Base-by-base conservation (phyloP, 345 rosid species). In the Bruguiera parviflora region DNA sequence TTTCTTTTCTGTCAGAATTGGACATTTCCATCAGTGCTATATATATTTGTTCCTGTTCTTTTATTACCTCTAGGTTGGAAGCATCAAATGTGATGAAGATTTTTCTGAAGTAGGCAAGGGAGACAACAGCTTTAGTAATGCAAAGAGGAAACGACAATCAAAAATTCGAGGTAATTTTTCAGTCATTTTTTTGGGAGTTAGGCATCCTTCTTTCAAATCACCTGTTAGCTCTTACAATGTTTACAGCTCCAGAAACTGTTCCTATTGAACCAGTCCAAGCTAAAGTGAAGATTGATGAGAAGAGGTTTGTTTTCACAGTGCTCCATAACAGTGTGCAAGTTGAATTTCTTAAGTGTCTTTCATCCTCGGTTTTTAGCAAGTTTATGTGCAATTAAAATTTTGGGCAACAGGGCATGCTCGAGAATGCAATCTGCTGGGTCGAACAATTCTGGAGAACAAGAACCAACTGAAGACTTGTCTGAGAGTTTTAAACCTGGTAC, bases 281-380 rank as follows among this genome's bases (percentile, higher is more conserved):
- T 64, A 68, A 73, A 69, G 78, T 65, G 73, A 58, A 65, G 53
- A 57, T 66, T 66, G 80, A 77, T 19, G 71, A 70, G 64, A 70
- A 69, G 33, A 73, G 92, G 92, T 88, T 58, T 64, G 74, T 68
- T 59, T 56, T 49, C 61, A 31, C 60, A 21, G 11, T 61, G 53
- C 29, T 11, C 28, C 63, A 20, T 22, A 9, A 37, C 49, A 33
- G 18, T 60, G 33, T 55, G 61, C 73, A n/a, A 55, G 59, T 59
- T 69, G 49, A 59, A 31, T 57, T 52, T 71, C 19, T 22, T n/a
- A 15, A n/a, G 20, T 66, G 29, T 71, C 59, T 10, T 22, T 55
- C 29, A 55, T 55, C 29, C 59, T 28, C 25, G 16, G 35, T 61
- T 59, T 39, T 53, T 6, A 31, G 28, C 9, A 56, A 24, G 10